Evolutionary conservation across 768 basidiomycete species (phyloP), one percentile per base, ranked within the genome.

Genomic region (Trametes maxima): DNA sequence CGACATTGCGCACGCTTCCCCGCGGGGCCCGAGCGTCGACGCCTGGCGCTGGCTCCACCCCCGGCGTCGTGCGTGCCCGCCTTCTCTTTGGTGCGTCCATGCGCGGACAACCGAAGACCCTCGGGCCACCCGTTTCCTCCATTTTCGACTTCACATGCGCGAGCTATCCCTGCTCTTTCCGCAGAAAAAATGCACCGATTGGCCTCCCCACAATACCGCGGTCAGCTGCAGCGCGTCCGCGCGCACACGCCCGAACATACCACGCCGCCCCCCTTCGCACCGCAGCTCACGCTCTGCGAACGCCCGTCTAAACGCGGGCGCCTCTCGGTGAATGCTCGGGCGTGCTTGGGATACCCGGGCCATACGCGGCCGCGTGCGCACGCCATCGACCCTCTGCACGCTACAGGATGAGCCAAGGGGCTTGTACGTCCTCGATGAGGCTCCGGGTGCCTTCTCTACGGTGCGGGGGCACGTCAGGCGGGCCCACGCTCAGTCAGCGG

Each of bases 311-410:
- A 24, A 55, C 50, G 21, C 37, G 25, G 52, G 40, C 60, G 53
- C 47, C 51, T 50, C 47, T 22, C 60, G 60, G 60, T 47, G 54
- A 61, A 61, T 61, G 46, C 54, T 61, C 60, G 60, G 60, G 54
- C 40, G 47, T 21, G 46, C 39, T 43, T 54, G 57, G 57, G 46
- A 47, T 47, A 35, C 51, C 36, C 57, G 24, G 39, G 25, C 59
- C 45, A 54, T 52, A 59, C 43, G 22, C 35, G 57, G 57, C 17
- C 36, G 28, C 42, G n/a, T n/a, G n/a, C n/a, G 28, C 22, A 21
- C 19, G 44, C 44, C 10, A 10, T n/a, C 44, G 21, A 3, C n/a
- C 10, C 44, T 16, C 28, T 33, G 28, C 28, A 33, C 28, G 8
- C 28, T 33, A 33, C 28, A 8, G 28, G 28, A 33, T 8, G 44